These are phyloP conservation scores for Colletotrichum sublineola DNA, from an alignment of 2,329 filamentous ascomycete genomes.

Conservation along the genomic window DNA sequence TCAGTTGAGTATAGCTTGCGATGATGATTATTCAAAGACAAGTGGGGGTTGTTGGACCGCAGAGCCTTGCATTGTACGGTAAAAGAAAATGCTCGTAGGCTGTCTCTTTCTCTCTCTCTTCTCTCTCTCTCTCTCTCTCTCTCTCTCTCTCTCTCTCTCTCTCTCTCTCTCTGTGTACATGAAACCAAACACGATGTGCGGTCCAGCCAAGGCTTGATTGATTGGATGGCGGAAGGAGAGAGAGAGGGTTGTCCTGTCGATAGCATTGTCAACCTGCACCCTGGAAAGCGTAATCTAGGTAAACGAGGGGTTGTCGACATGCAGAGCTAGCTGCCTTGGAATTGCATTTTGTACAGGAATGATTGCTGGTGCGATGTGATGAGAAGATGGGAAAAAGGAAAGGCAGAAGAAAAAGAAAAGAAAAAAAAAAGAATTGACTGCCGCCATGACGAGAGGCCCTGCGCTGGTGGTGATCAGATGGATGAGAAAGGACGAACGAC, in stretches of 20 bases:
- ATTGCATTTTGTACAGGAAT: accelerated
- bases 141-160: not conserved
- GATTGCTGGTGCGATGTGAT: not conserved
- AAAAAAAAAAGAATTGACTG: not conserved
- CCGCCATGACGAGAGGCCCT: not conserved
- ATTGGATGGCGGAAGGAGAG: not conserved
- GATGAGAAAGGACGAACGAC: not conserved
- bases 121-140: not conserved
- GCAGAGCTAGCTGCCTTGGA: not conserved
- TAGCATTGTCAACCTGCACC: not conserved
- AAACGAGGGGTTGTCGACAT: not conserved
- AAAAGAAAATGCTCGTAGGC: not conserved
- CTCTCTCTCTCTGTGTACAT: not conserved
- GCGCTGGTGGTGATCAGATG: not conserved
- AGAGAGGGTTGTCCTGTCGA: not conserved
- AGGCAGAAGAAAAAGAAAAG: not conserved
- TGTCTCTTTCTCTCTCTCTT: not conserved
- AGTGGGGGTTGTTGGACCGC: not conserved
- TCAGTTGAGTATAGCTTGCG: not conserved
- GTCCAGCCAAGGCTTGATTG: not conserved
- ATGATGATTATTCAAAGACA: not conserved
- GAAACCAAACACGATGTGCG: not conserved
- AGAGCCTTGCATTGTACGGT: not conserved
- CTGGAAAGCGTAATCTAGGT: not conserved
- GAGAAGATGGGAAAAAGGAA: not conserved